Percentiles rank a stretch among this genome's conserved stretches.
Conservation (phyloP, 2,329 filamentous ascomycete genomes). For the Botrytis fabae region DNA sequence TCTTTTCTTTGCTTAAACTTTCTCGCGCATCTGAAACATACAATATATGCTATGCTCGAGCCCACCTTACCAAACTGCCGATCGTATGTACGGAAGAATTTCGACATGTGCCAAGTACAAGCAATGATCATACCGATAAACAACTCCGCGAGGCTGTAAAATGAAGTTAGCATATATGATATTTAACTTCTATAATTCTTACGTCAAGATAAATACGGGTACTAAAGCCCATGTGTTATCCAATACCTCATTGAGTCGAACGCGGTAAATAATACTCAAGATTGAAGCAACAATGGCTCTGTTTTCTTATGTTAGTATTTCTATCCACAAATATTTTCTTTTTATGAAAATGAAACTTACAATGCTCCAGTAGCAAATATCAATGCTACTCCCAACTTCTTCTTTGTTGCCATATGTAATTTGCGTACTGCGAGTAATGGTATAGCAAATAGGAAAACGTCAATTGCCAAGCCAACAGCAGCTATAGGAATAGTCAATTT, state of each 20-base stretch:
- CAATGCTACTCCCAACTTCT: neutral
- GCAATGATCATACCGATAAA: neutral
- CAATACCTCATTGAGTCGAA: neutral
- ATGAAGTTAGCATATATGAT: neutral
- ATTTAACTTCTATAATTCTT: neutral
- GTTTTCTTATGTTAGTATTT: neutral
- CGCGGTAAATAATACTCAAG: neutral
- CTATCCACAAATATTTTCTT: neutral
- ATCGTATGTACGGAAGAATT: neutral
- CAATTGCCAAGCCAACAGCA: neutral
- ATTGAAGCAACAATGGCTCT: neutral
- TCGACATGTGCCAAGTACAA: constrained; percentile 3
- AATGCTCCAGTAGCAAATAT: constrained; percentile 1
- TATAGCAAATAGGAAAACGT: neutral
- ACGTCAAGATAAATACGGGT: neutral
- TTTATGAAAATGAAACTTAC: neutral
- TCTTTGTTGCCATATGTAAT: neutral
- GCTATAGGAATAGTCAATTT: neutral
- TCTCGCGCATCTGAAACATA: neutral
- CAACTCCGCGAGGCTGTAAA: neutral
- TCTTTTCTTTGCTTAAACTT: neutral
- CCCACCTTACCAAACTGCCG: neutral
- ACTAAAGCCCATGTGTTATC: neutral
- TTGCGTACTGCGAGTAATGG: neutral
- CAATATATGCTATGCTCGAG: neutral